phyloP scores from a whole-genome alignment of 805 yeast genomes.

The Kodamaea leandrae region DNA sequence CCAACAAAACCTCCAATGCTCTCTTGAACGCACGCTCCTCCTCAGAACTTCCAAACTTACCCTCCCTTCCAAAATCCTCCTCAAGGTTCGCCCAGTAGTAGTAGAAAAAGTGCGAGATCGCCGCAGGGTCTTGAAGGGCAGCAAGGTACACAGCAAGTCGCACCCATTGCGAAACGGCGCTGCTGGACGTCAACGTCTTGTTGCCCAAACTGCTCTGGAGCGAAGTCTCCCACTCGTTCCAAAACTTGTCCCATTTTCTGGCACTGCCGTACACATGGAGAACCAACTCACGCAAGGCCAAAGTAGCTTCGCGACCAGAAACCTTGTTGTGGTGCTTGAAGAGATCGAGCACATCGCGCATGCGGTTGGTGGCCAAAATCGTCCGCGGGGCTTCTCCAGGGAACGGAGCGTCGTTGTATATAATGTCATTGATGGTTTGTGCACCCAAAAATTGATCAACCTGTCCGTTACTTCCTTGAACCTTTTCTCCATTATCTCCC shows the following conservation, averaged over 20 bases:
- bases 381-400: slow-evolving; percentile 3
- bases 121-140: slow-evolving; percentile 22
- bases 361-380: slow-evolving; percentile 25
- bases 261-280: slow-evolving; percentile 39
- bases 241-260: slow-evolving; percentile 36
- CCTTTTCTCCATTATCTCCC: not conserved
- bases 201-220: slow-evolving; percentile 6
- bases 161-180: slow-evolving; percentile 24
- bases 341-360: slow-evolving; percentile 29
- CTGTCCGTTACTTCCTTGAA: not conserved
- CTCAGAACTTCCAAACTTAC: slow-evolving; percentile 18
- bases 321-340: slow-evolving; percentile 20
- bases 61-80: slow-evolving; percentile 18
- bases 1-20: slow-evolving; percentile 21
- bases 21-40: slow-evolving; percentile 23
- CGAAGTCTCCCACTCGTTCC: slow-evolving; percentile 37
- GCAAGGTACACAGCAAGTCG: slow-evolving; percentile 34
- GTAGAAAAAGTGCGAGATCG: slow-evolving; percentile 27
- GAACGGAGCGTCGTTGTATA: slow-evolving; percentile 16
- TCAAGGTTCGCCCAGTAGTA: slow-evolving; percentile 33
- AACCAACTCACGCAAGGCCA: slow-evolving; percentile 31
- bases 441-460: slow-evolving; percentile 21
- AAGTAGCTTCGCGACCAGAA: slow-evolving; percentile 11
- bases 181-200: slow-evolving; percentile 4
- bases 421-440: slow-evolving; percentile 22